Conservation (phyloP, 208 protist genomes). For the Leishmania amazonensis region DNA sequence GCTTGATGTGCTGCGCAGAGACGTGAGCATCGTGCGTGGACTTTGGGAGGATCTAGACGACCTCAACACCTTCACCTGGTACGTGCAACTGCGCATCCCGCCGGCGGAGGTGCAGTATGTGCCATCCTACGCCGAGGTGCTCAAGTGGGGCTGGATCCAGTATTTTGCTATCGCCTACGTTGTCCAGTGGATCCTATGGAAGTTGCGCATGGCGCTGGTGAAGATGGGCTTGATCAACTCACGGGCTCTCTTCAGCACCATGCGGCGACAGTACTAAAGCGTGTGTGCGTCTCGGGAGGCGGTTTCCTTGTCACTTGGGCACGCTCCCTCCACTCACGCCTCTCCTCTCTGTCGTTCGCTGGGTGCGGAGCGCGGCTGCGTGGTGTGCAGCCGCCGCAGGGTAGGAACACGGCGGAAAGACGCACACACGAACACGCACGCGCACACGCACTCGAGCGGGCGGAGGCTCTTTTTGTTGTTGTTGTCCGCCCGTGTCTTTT, state of each 20-base stretch:
- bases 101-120: slow-evolving; percentile 56
- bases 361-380: background rate
- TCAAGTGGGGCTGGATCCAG: slow-evolving; percentile 90
- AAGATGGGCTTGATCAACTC: slow-evolving; percentile 55
- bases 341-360: background rate
- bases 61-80: slow-evolving; percentile 72
- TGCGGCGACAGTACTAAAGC: slow-evolving; percentile 19
- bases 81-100: slow-evolving; percentile 58
- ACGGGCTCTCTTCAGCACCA: slow-evolving; percentile 50
- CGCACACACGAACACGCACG: background rate
- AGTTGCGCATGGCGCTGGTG: slow-evolving; percentile 64
- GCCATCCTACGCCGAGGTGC: slow-evolving; percentile 59
- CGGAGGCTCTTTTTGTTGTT: background rate
- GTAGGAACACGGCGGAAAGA: background rate
- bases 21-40: slow-evolving; percentile 23
- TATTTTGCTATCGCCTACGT: slow-evolving; percentile 79
- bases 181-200: slow-evolving; percentile 77
- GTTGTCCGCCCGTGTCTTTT: background rate
- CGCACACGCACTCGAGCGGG: background rate
- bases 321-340: no score
- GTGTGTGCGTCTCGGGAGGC: background rate
- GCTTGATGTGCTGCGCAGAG: slow-evolving; percentile 39
- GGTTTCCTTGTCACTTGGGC: background rate
- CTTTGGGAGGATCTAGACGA: slow-evolving; percentile 67
- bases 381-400: background rate